Base-by-base conservation (phyloP, 768 basidiomycete genomes). In the Antrodiella citrinella region DNA sequence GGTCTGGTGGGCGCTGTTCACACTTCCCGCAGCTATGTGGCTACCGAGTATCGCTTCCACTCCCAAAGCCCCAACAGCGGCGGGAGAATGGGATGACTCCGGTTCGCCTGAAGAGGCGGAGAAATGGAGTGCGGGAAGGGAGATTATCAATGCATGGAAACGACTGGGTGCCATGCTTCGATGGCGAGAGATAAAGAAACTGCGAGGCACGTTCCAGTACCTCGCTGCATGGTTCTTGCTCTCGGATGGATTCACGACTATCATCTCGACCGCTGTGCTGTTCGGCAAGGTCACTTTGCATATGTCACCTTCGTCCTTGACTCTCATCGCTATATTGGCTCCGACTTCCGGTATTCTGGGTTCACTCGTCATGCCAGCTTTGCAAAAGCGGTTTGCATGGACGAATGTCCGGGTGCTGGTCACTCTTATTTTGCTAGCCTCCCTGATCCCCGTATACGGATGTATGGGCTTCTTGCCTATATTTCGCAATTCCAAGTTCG, bases 181-280 rank as follows among this genome's bases (percentile, higher is more conserved):
- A 1, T 83, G 80, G 73, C 69, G 67, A 5, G 84, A 95, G 61
- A 80, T 94, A 38, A 77, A 76, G 63, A 76, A 77, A 47, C 71
- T 97, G 13, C 75, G 77, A 24, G 84, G 91, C 59, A 92, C 93
- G 1, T 98, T 94, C 72, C 77, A 77, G 56, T 97, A 91, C 59
- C 82, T 97, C 40, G 78, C 83, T 4, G 91, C 95, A 0, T 97
- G 94, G 93, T 94, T 96, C 64, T 74, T 98, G 11, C 78, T 98
- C 20, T 91, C 88, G 1, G 94, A 98, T 59, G 90, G 91, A 88
- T 93, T 94, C 67, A 90, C 93, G 2, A 96, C 94, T 0, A 86
- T 96, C 43, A 92, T 91, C 0, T 89, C 89, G 0, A 91, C 91
- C 0, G 90, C 95, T 0, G 78, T 97, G 49, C 77, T 99, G 0